Evolutionary conservation across 768 basidiomycete genomes (phyloP).

Genomic region (Pisolithus tinctorius): DNA sequence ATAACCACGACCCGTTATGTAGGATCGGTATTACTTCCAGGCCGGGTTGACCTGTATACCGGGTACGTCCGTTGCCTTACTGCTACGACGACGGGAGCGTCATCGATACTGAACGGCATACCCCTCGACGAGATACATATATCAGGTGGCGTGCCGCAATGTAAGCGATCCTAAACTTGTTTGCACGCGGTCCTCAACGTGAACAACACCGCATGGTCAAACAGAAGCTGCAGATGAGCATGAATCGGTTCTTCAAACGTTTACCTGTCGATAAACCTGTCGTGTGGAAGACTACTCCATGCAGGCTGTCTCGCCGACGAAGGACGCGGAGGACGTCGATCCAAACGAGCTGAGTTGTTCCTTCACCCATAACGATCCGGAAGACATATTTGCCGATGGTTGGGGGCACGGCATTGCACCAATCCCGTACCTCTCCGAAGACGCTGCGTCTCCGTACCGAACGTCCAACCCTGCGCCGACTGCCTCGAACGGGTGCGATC

Average conservation of each 20-base stretch:
- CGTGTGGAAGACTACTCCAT: constrained; percentile 62
- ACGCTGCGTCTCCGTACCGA: too few relatives aligned
- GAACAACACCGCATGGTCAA: constrained; percentile 33
- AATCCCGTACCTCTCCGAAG: neutral
- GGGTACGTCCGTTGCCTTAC: too few relatives aligned
- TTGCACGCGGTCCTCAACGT: too few relatives aligned
- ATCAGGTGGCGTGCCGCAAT: constrained; percentile 8
- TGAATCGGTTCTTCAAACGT: constrained; percentile 68
- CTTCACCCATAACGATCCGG: constrained; percentile 35
- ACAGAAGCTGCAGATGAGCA: constrained; percentile 55
- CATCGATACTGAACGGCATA: constrained; percentile 33
- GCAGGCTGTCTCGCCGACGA: constrained; percentile 42
- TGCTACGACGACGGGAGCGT: constrained; percentile 12
- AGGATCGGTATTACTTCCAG: too few relatives aligned
- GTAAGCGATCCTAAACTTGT: too few relatives aligned
- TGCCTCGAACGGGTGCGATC: too few relatives aligned
- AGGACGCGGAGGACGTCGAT: constrained; percentile 45
- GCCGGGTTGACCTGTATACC: too few relatives aligned
- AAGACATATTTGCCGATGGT: constrained; percentile 35
- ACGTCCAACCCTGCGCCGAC: too few relatives aligned
- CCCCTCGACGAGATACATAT: constrained; percentile 68
- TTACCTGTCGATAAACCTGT: constrained; percentile 65
- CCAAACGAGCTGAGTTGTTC: constrained; percentile 21
- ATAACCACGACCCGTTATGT: too few relatives aligned
- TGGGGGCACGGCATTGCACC: constrained; percentile 11